Percentiles rank a stretch among this genome's conserved stretches.
phyloP scores from a whole-genome alignment of 2,329 filamentous ascomycete genomes.

The Didymellaceae sp. region DNA sequence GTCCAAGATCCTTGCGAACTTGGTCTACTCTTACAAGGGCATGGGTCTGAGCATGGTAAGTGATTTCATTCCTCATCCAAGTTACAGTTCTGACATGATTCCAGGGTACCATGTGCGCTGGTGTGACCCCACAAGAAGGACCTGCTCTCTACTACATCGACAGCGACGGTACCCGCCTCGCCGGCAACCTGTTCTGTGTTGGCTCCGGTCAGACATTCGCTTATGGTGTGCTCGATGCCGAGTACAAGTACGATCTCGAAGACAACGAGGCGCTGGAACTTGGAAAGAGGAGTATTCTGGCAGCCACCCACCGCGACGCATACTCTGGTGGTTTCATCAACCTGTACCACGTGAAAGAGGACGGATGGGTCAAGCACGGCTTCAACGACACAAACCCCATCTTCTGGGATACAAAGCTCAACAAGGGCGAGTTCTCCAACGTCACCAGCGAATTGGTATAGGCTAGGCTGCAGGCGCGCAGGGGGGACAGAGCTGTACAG shows the following conservation, averaged over 20 bases:
- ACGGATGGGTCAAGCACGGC: conserved; percentile 98
- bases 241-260: conserved; percentile 88
- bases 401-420: conserved; percentile 99
- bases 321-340: conserved; percentile 99
- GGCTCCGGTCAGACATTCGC: conserved; percentile 98
- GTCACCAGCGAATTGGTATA: conserved; percentile 80
- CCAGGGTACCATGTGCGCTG: conserved; percentile 93
- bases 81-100: conserved; percentile 14
- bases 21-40: conserved; percentile 98
- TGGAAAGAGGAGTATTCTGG: conserved; percentile 89
- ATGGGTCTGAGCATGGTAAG: conserved; percentile 90
- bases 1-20: conserved; percentile 97
- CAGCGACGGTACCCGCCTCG: conserved; percentile 89
- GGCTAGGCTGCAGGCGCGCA: background rate
- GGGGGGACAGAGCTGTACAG: background rate
- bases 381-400: conserved; percentile 98
- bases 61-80: no score
- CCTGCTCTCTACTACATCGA: conserved; percentile 99
- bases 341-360: conserved; percentile 98
- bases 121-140: conserved; percentile 92
- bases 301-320: conserved; percentile 96
- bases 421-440: conserved; percentile 98
- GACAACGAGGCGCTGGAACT: conserved; percentile 90
- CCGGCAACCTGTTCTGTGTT: conserved; percentile 97
- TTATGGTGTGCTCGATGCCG: conserved; percentile 95